Evolutionary conservation across 805 yeast species (phyloP), one percentile per base, ranked within the genome.

Genomic region (Zygoascus ofunaensis): DNA sequence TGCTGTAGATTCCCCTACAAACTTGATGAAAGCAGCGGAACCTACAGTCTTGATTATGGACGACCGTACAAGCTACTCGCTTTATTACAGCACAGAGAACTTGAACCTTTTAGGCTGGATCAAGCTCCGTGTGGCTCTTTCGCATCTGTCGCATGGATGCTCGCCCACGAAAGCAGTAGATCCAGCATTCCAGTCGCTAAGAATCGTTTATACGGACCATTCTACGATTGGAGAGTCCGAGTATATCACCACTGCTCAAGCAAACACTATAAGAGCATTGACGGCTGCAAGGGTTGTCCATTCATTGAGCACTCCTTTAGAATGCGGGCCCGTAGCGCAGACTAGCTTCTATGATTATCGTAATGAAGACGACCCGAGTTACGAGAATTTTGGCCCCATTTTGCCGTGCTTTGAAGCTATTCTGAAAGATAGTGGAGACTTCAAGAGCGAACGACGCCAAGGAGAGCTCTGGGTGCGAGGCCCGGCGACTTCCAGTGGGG

Each of bases 241-340:
- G 10, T 39, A 47, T 4, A 46, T 60, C 32, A 45, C 57, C 7
- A 46, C 63, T 1, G 42, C 44, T 5, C 56, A 59, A 5, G 42
- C 57, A 8, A 47, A 52, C 7, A 43, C 30, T 3, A 46, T 62
- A 5, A 48, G 69, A 12, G 62, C 63, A 3, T 55, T 63, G 14
- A 44, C 63, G 3, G 70, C 70, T 4, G 46, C 66, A 1, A 58
- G 57, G 34, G 49, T 66, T 19, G 39, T 66, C 10, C 66, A 61
- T 39, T 52, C 63, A 1, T 45, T 65, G 8, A 48, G 53, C 20
- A 45, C 54, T 14, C 62, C 67, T 2, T 36, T 38, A 1, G 45
- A 55, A 21, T 55, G 55, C 4, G 53, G 65, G 15, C 65, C 70
- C 4, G 30, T 66, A 4, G 48, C 62, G 26, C 70, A 66, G 49